Conservation (phyloP, 108 stramenopile species). For the Asterionellopsis glacialis region DNA sequence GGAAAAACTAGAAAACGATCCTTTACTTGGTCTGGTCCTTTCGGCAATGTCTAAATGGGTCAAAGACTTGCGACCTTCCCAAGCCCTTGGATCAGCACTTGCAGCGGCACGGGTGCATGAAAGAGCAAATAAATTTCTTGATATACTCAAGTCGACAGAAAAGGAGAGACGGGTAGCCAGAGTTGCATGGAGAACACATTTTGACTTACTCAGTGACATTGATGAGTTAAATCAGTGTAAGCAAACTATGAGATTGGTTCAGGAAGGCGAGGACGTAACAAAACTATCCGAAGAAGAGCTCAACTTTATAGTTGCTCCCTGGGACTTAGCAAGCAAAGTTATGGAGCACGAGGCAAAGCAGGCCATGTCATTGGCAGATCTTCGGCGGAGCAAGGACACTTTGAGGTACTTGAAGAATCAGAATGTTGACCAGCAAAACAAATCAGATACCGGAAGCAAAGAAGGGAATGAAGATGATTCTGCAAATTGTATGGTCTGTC, state of each 20-base stretch:
- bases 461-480: not conserved
- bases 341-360: conserved; percentile 54
- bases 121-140: conserved; percentile 31
- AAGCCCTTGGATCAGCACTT: not conserved
- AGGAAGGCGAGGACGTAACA: conserved; percentile 42
- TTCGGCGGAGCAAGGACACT: conserved; percentile 47
- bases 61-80: not conserved
- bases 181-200: conserved; percentile 49
- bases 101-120: conserved; percentile 7
- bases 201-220: conserved; percentile 60
- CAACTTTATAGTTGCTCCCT: conserved; percentile 35
- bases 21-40: conserved; percentile 12
- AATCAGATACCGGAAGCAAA: no score
- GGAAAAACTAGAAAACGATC: conserved; percentile 31
- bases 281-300: conserved; percentile 33
- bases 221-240: conserved; percentile 65
- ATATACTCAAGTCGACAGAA: conserved; percentile 28
- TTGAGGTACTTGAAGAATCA: conserved; percentile 66
- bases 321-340: conserved; percentile 18
- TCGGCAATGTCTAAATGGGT: conserved; percentile 17
- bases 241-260: conserved; percentile 36
- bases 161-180: conserved; percentile 41
- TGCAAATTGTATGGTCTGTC: conserved; percentile 52
- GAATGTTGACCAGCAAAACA: conserved; percentile 8
- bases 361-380: conserved; percentile 37